Percentiles rank a stretch among this genome's conserved stretches.
Conservation (phyloP, 73 alveolate genomes). For the Breviolum minutum region DNA sequence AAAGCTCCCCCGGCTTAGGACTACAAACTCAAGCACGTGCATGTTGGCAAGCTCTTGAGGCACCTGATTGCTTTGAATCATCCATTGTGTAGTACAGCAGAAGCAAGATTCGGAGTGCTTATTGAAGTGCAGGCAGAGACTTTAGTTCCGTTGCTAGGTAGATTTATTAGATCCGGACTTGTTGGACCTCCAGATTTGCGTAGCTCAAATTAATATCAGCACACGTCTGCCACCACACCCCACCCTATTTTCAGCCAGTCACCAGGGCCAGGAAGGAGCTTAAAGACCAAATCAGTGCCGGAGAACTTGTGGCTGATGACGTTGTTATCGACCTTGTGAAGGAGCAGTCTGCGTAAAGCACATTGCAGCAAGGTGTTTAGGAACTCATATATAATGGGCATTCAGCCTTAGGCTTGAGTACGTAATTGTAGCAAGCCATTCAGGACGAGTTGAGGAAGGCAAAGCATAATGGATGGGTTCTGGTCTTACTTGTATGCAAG, state of each 20-base stretch:
- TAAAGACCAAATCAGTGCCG: conserved; percentile 36
- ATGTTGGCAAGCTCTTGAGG: conserved; percentile 91
- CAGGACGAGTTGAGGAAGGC: conserved; percentile 82
- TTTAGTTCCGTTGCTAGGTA: background rate
- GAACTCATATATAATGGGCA: too few relatives aligned
- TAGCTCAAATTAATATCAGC: too few relatives aligned
- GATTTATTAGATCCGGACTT: background rate
- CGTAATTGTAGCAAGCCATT: background rate
- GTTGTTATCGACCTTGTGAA: conserved; percentile 71
- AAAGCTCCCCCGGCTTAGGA: conserved; percentile 24
- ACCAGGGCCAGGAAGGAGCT: conserved; percentile 78
- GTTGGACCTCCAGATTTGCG: too few relatives aligned
- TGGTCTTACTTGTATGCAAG: background rate
- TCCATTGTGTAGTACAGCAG: background rate
- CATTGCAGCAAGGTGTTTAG: background rate
- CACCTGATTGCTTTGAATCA: background rate
- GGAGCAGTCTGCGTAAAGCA: background rate
- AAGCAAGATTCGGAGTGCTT: too few relatives aligned
- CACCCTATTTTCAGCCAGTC: background rate
- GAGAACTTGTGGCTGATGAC: conserved; percentile 81
- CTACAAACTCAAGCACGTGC: conserved; percentile 90
- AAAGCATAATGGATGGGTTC: conserved; percentile 80
- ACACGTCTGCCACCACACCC: too few relatives aligned
- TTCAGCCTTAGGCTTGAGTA: background rate
- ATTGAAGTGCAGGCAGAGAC: background rate